A percentile compares a stretch with the other conserved stretches of the same genome.
phyloP scores from a whole-genome alignment of 805 yeast genomes.

The Yarrowia sp. region DNA sequence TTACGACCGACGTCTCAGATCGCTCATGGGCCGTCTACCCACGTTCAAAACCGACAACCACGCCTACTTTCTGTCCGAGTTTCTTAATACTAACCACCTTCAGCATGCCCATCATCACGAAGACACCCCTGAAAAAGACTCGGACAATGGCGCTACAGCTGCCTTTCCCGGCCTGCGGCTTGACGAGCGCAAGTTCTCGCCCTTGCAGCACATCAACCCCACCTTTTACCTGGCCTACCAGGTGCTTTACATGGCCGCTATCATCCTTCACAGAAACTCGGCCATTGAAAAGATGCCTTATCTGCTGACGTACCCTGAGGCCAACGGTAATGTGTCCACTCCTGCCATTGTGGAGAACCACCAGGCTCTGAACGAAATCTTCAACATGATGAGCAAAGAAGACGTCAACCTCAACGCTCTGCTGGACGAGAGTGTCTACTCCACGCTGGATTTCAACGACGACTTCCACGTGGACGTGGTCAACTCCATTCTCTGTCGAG shows the following conservation, averaged over 20 bases:
- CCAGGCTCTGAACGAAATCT: slow-evolving; percentile 33
- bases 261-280: slow-evolving; percentile 23
- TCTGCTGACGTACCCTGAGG: slow-evolving; percentile 22
- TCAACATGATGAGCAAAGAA: slow-evolving; percentile 21
- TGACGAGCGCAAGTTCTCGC: slow-evolving; percentile 37
- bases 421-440: slow-evolving; percentile 28
- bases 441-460: slow-evolving; percentile 33
- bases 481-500: slow-evolving; percentile 33
- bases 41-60: slow-evolving; percentile 38
- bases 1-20: slow-evolving; percentile 15
- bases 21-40: slow-evolving; percentile 25
- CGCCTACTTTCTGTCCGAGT: slow-evolving; percentile 36
- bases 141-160: slow-evolving; percentile 11
- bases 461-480: slow-evolving; percentile 38
- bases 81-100: slow-evolving; percentile 31
- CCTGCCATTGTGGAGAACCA: slow-evolving; percentile 39
- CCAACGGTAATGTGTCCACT: background rate
- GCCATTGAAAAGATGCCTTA: slow-evolving; percentile 33
- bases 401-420: slow-evolving; percentile 10
- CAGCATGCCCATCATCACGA: slow-evolving; percentile 8
- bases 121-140: slow-evolving; percentile 10
- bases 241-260: slow-evolving; percentile 37
- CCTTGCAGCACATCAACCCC: slow-evolving; percentile 37
- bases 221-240: slow-evolving; percentile 31
- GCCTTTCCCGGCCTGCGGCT: slow-evolving; percentile 14